Conservation (phyloP, 768 basidiomycete species). For the Naematelia encephala region DNA sequence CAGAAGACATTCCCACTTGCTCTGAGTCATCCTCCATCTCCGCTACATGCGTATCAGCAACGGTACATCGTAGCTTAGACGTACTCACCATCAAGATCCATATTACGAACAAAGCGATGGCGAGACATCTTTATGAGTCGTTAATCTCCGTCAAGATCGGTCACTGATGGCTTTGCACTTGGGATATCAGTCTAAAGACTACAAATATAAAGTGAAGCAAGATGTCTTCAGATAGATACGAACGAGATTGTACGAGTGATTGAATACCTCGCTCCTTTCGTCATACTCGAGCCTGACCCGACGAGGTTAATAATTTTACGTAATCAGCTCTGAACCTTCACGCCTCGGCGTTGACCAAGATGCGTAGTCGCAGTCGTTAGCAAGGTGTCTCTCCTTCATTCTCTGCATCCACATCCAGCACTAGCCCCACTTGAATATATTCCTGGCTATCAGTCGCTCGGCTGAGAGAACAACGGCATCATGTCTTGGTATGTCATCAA, state of each 20-base stretch:
- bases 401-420: background rate
- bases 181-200: background rate
- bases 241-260: background rate
- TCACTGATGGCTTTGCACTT: background rate
- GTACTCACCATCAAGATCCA: constrained; percentile 62
- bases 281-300: no score
- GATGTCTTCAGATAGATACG: background rate
- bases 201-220: no score
- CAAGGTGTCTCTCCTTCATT: background rate
- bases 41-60: constrained; percentile 55
- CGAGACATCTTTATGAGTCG: constrained; percentile 68
- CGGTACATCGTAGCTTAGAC: background rate
- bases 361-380: background rate
- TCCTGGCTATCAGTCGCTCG: no score
- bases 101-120: constrained; percentile 81
- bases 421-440: background rate
- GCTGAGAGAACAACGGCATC: background rate
- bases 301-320: constrained; percentile 10
- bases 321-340: background rate
- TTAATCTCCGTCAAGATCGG: background rate
- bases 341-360: background rate
- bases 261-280: background rate
- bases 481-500: constrained; percentile 32
- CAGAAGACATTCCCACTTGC: constrained; percentile 64
- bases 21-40: constrained; percentile 73